These are phyloP conservation scores for Chlorophyllum brunneum DNA, from an alignment of 768 basidiomycete genomes.

Conservation along the genomic window DNA sequence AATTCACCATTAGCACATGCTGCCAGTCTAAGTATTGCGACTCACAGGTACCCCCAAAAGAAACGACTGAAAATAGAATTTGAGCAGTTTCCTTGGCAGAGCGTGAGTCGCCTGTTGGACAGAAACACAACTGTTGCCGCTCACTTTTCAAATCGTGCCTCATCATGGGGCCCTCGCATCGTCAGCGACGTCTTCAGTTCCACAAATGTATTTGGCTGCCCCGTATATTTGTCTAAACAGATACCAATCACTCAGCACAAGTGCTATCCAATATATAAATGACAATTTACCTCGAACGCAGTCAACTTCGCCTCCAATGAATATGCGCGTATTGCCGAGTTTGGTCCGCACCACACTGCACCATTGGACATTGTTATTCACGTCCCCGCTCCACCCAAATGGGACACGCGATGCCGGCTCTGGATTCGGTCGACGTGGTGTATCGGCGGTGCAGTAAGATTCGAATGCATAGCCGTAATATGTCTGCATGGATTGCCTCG, in stretches of 20 bases:
- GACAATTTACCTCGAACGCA: constrained; percentile 66
- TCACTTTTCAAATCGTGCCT: constrained; percentile 77
- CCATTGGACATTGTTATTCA: constrained; percentile 89
- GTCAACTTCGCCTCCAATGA: constrained; percentile 91
- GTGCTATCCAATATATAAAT: background rate
- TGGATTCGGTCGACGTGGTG: constrained; percentile 26
- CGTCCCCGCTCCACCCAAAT: constrained; percentile 74
- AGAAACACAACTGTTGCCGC: constrained; percentile 19
- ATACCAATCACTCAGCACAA: constrained; percentile 6
- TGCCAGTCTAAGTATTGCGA: constrained; percentile 5
- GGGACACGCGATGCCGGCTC: constrained; percentile 24
- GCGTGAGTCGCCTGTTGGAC: constrained; percentile 7
- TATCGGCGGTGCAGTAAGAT: constrained; percentile 71
- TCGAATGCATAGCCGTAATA: constrained; percentile 92
- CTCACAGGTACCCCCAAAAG: constrained; percentile 86
- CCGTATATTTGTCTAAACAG: constrained; percentile 46
- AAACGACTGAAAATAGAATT: constrained; percentile 90
- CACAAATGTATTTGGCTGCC: constrained; percentile 65
- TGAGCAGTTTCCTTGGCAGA: constrained; percentile 71
- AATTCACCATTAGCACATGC: constrained; percentile 12
- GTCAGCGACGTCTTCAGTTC: constrained; percentile 84
- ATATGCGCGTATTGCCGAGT: constrained; percentile 61
- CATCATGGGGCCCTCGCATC: constrained; percentile 62
- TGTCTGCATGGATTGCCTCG: constrained; percentile 56
- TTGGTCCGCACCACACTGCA: constrained; percentile 87